Evolutionary conservation across 768 basidiomycete genomes (phyloP), one percentile per base, ranked within the genome.

Genomic region (Sarcodon sp.): DNA sequence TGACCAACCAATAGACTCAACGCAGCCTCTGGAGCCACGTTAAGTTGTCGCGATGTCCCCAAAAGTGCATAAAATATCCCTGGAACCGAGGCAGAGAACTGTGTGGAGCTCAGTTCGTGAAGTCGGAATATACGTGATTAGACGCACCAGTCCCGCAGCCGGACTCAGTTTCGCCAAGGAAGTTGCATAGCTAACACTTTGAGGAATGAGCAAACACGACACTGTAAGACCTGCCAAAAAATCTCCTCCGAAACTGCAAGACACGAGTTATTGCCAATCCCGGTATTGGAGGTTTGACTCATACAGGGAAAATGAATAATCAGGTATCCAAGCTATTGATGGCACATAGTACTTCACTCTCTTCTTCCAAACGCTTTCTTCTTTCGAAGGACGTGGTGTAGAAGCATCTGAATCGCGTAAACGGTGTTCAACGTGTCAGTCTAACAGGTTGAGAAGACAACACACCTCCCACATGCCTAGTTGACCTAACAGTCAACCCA

Each of bases 121-220:
- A 47, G 18, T 6, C 12, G 18, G 12, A 0, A 18, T 8, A 32
- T 36, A 27, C 15, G 18, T 27, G 43, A 12, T 9, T 43, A 16
- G 11, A 66, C 84, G 54, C 57, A 88, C 87, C 58, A 97, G 66
- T 45, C 93, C 93, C 39, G 88, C 76, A 2, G 88, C 75, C 10
- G 92, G 91, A 52, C 78, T 85, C 36, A 96, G 67, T 54, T 87
- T 80, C 13, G 92, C 90, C 9, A 97, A 68, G 0, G 89, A 85
- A 3, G 86, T 80, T 7, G 89, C 93, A 58, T 97, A 96, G 61
- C 87, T 89, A 61, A 96, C 86, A 1, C 88, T 87, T 61, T 88
- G 83, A 6, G 87, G 86, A 58, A 88, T 84, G 39, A 88, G 70
- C 74, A 88, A 84, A 45, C 79, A 81, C 15, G 86, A 84, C 7